Conservation (phyloP, 306 rosid species). For the Ceratonia siliqua region DNA sequence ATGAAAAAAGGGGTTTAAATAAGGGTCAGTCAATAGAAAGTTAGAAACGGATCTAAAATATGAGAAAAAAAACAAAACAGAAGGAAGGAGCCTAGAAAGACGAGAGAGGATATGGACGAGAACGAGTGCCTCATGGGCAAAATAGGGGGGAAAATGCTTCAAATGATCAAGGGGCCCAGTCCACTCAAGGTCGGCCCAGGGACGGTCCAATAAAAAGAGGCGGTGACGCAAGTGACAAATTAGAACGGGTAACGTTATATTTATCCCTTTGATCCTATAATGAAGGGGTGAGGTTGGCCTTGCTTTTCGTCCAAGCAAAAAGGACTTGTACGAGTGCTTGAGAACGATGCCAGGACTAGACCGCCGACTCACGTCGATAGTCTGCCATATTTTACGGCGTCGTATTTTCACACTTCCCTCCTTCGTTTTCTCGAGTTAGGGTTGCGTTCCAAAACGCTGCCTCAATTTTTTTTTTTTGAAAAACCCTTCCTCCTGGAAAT, state of each 20-base stretch:
- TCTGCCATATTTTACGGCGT: not conserved
- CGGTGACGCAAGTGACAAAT: not conserved
- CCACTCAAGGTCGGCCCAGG: not conserved
- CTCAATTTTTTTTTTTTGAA: not conserved
- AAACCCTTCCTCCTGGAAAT: not conserved
- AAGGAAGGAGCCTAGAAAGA: too few relatives aligned
- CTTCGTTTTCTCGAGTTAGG: conserved; percentile 5
- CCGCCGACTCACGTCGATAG: conserved; percentile 29
- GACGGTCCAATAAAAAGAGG: conserved; percentile 33
- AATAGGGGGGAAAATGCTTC: too few relatives aligned
- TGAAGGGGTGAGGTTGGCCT: not conserved
- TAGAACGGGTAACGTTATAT: not conserved
- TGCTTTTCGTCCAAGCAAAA: conserved; percentile 37
- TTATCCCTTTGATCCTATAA: not conserved
- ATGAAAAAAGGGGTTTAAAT: too few relatives aligned
- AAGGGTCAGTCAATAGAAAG: too few relatives aligned
- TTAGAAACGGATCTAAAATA: too few relatives aligned
- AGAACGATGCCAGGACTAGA: not conserved
- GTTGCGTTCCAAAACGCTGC: not conserved
- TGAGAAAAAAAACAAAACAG: too few relatives aligned
- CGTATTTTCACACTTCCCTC: not conserved
- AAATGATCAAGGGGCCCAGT: not conserved
- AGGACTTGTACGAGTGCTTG: too few relatives aligned
- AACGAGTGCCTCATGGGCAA: not conserved
- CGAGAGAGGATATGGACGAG: too few relatives aligned